Base-by-base conservation (phyloP, 176 grass and related monocot genomes). In the Carex scoparia region DNA sequence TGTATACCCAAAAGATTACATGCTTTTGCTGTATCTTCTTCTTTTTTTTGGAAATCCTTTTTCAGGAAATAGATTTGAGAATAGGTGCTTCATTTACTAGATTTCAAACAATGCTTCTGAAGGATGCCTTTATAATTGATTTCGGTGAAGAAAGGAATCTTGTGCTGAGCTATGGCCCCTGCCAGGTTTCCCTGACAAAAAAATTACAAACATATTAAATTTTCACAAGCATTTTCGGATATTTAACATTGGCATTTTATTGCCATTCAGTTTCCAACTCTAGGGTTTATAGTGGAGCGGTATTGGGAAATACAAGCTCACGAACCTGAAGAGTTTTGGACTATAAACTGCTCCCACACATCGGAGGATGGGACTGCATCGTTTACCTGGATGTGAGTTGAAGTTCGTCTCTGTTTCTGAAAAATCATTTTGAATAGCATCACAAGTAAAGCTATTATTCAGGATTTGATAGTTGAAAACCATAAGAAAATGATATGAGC, bases 221-320 rank as follows among this genome's bases (percentile, higher is more conserved):
- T 55, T 40, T 81, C 7, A 14, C 61, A 13, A 71, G 84, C 53
- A 51, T 69, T 66, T 56, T 83, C 38, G 87, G 79, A 88, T 3
- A 73, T 89, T 82, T 88, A 64, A 81, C 16, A 7, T 55, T 30
- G 10, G 11, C 72, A 76, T 69, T 84, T 58, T 40, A 27, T 40
- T 73, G 77, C 30, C 14, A 8, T 19, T 16, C 82, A 98, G 95
- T 98, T 98, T 89, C 95, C 95, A 90, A 98, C 95, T 58, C 88
- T 98, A 83, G 95, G 95, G 63, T 98, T 98, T 90, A 94, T 98
- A 66, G 95, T 98, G 79, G 95, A 98, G 64, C 88, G 91, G 68
- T 94, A 89, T 89, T 98, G 95, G 95, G 95, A 94, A 81, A 91
- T 98, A 87, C 91, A 98, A 93, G 90, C 95, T 65, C 95, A 98